phyloP scores from a whole-genome alignment of 176 grass and related monocot species.

The Aegilops longissima region DNA sequence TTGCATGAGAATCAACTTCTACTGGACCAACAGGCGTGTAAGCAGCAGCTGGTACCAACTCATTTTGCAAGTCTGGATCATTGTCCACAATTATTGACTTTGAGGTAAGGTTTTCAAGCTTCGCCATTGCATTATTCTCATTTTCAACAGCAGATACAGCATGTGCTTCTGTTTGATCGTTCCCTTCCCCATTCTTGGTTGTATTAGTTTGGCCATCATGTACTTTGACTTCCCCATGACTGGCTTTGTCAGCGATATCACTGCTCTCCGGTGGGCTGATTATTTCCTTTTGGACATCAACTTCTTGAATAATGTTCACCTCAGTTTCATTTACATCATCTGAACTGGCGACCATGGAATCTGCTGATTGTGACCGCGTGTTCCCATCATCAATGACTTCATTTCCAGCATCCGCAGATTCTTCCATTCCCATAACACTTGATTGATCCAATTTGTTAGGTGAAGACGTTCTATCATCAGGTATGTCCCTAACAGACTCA shows the following conservation, averaged over 20 bases:
- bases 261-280: slow-evolving; percentile 37
- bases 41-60: slow-evolving; percentile 19
- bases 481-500: slow-evolving; percentile 21
- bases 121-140: slow-evolving; percentile 25
- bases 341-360: slow-evolving; percentile 3
- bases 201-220: slow-evolving; percentile 31
- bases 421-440: slow-evolving; percentile 22
- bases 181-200: slow-evolving; percentile 36
- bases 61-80: slow-evolving; percentile 30
- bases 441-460: slow-evolving; percentile 48
- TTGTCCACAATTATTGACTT: slow-evolving; percentile 34
- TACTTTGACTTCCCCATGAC: slow-evolving; percentile 35
- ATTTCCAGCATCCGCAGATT: slow-evolving; percentile 35
- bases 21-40: slow-evolving; percentile 34
- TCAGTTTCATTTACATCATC: slow-evolving; percentile 33
- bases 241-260: slow-evolving; percentile 32
- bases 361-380: slow-evolving; percentile 6
- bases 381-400: slow-evolving; percentile 33
- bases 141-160: slow-evolving; percentile 20
- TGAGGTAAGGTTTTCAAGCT: slow-evolving; percentile 19
- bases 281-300: slow-evolving; percentile 34
- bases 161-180: slow-evolving; percentile 30
- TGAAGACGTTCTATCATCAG: slow-evolving; percentile 32
- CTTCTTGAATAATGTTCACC: slow-evolving; percentile 27
- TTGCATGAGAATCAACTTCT: slow-evolving; percentile 36